Evolutionary conservation across 768 basidiomycete species (phyloP), one percentile per base, ranked within the genome.

Genomic region (Boletus huronensis): DNA sequence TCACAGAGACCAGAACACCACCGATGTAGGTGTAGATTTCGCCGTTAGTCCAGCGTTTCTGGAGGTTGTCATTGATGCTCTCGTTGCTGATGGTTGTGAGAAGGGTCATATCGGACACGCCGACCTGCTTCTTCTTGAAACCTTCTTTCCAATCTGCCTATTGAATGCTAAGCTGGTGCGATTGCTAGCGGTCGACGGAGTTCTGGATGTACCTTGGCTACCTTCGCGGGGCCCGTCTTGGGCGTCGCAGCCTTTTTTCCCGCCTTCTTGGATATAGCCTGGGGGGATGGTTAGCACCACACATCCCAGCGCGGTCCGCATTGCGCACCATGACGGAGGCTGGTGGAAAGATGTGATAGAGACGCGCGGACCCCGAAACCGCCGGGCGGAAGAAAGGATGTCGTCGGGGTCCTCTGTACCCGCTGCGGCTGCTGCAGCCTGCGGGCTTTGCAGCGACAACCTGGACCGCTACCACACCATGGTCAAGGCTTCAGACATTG

Each of bases 11-110:
- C 61, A 99, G 73, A 26, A 99, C 97, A 62, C 88, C 79, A n/a
- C 97, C 97, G 73, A 99, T 98, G 72, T 98, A 99, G 8, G 97
- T 98, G 71, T 99, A 99, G 63, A 99, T 99, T 74, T 99, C 97
- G 51, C 78, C 89, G 63, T 87, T 94, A 54, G 83, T 87, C 88
- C 92, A 98, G 59, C 97, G 84, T 74, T 96, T 94, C 81, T 97
- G 87, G 58, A 99, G 80, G 70, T 99, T 99, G 49, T 97, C 93
- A 71, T 99, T 98, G 82, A 99, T 85, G 61, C 85, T 87, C 65
- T 98, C 96, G 71, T 99, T 97, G 71, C 90, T 93, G 78, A 98
- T 98, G 47, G 92, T 96, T 23, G 91, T 90, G 54, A 99, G 77
- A 57, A 99, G 77, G 9, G 97, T 99, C 97, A 99, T 99, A 79